Evolutionary conservation across 1,284 basidiomycete genomes (phyloP).

Genomic region (Cutaneotrichosporon sp.): DNA sequence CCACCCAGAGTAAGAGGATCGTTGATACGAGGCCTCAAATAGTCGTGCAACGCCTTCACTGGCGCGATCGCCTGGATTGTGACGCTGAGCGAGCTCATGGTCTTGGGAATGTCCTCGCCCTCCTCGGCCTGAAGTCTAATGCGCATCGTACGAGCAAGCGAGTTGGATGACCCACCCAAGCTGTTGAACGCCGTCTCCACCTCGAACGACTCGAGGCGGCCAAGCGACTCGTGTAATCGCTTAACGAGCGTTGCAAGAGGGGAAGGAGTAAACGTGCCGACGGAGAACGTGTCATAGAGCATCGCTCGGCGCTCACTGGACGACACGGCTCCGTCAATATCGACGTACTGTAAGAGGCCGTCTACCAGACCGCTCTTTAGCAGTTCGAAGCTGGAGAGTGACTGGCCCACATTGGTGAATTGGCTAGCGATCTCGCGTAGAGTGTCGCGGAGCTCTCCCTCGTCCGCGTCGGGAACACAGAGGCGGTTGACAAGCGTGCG

Average conservation of each 20-base stretch:
- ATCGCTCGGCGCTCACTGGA: conserved; percentile 64
- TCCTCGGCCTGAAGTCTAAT: conserved; percentile 83
- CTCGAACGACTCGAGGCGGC: conserved; percentile 89
- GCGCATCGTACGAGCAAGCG: conserved; percentile 58
- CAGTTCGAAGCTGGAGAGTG: conserved; percentile 93
- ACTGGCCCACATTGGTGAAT: conserved; percentile 67
- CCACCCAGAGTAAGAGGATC: conserved; percentile 63
- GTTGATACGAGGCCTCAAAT: conserved; percentile 84
- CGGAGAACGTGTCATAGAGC: conserved; percentile 70
- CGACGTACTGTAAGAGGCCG: conserved; percentile 77
- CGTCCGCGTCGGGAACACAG: conserved; percentile 58
- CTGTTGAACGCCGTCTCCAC: conserved; percentile 70
- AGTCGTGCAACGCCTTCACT: conserved; percentile 91
- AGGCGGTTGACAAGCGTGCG: conserved; percentile 63
- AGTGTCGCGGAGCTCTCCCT: conserved; percentile 62
- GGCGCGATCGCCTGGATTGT: conserved; percentile 96
- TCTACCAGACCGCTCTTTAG: conserved; percentile 91
- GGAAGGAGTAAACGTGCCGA: conserved; percentile 58
- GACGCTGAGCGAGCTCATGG: conserved; percentile 82
- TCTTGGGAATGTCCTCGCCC: conserved; percentile 79
- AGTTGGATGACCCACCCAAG: conserved; percentile 21
- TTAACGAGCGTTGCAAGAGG: conserved; percentile 82
- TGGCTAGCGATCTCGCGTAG: conserved; percentile 71
- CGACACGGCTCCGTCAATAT: conserved; percentile 59
- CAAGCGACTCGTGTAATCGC: conserved; percentile 88